Conservation (phyloP, 306 rosid species). For the Canavalia gladiata region DNA sequence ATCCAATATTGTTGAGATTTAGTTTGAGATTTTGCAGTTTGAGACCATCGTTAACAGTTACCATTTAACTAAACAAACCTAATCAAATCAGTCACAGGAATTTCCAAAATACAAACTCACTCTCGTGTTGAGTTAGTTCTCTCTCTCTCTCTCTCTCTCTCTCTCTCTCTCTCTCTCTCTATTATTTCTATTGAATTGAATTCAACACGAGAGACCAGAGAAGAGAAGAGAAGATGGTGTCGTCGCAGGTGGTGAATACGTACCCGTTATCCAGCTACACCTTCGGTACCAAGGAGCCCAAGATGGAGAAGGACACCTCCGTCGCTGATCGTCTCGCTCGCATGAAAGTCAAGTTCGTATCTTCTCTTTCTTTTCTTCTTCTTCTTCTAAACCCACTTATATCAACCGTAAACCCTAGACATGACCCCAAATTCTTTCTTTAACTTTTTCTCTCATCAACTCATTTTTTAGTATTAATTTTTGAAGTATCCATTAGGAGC, state of each 20-base stretch:
- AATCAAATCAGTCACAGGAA: background rate
- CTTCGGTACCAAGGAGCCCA: slow-evolving; percentile 98
- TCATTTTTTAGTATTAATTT: background rate
- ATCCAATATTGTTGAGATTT: too few species aligned
- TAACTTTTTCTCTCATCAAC: background rate
- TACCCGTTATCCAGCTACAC: slow-evolving; percentile 98
- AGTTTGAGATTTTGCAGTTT: too few species aligned
- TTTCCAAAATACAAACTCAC: background rate
- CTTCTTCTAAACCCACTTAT: background rate
- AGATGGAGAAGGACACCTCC: slow-evolving; percentile 99
- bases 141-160: too few species aligned
- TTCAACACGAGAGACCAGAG: too few species aligned
- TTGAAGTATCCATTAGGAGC: too few species aligned
- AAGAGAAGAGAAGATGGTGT: slow-evolving; percentile 57
- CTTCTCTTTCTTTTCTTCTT: background rate
- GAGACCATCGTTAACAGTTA: too few species aligned
- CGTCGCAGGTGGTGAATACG: slow-evolving; percentile 89
- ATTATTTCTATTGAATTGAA: background rate
- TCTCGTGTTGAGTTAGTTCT: too few species aligned
- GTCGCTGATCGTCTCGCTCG: slow-evolving; percentile 99
- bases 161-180: background rate
- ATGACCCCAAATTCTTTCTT: background rate
- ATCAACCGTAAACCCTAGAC: slow-evolving; percentile 60
- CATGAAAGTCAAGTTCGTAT: slow-evolving; percentile 92
- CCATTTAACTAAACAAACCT: too few species aligned